Conservation (phyloP, 805 yeast species). For the Teunomyces barrocoloradensis region DNA sequence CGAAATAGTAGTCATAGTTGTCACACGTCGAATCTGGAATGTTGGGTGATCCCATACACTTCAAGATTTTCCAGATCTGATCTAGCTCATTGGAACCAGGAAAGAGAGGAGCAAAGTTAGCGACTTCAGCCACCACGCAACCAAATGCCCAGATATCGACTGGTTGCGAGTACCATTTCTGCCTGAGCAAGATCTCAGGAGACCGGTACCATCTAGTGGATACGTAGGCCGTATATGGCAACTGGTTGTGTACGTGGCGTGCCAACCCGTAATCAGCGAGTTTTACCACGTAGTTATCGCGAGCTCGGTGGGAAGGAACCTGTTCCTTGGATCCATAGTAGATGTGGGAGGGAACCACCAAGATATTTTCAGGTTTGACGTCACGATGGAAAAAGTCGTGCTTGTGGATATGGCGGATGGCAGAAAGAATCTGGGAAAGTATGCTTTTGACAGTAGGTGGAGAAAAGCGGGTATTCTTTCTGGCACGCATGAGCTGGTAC, state of each 20-base stretch:
- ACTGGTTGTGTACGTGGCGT: conserved; percentile 51
- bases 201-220: conserved; percentile 86
- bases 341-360: conserved; percentile 57
- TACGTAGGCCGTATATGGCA: conserved; percentile 70
- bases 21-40: conserved; percentile 18
- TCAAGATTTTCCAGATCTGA: conserved; percentile 68
- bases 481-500: conserved; percentile 68
- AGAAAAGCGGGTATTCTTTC: conserved; percentile 54
- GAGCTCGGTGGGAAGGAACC: conserved; percentile 39
- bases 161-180: conserved; percentile 60
- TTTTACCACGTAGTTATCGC: conserved; percentile 59
- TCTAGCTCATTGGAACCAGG: conserved; percentile 81
- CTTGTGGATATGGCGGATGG: conserved; percentile 77
- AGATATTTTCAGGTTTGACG: conserved; percentile 89
- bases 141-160: conserved; percentile 89
- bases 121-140: conserved; percentile 69
- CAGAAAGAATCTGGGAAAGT: conserved; percentile 68
- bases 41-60: conserved; percentile 72
- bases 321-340: conserved; percentile 46
- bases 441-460: conserved; percentile 61
- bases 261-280: conserved; percentile 82
- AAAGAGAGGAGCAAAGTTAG: conserved; percentile 72
- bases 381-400: conserved; percentile 79
- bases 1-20: conserved; percentile 12
- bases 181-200: conserved; percentile 73